Conservation (phyloP, 352 stramenopile genomes). For the Pythium dissimile region DNA sequence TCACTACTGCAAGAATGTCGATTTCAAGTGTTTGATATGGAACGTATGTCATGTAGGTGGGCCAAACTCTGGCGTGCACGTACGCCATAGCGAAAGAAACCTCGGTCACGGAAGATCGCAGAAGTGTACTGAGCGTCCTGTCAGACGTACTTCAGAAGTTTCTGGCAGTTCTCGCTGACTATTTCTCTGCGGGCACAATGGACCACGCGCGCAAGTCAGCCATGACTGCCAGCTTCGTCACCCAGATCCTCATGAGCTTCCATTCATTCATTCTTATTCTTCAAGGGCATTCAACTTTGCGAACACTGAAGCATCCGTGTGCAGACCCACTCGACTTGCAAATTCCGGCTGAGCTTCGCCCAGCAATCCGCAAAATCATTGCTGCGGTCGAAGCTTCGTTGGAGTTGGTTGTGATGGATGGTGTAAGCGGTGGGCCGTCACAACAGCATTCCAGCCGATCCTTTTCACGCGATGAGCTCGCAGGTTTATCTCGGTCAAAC, state of each 20-base stretch:
- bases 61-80: slow-evolving; percentile 11
- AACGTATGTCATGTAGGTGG: slow-evolving; percentile 11
- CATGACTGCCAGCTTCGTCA: slow-evolving; percentile 29
- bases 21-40: background rate
- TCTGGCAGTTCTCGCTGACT: slow-evolving; percentile 44
- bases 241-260: slow-evolving; percentile 32
- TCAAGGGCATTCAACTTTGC: slow-evolving; percentile 40
- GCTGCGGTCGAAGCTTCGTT: slow-evolving; percentile 34
- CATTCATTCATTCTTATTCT: slow-evolving; percentile 67
- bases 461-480: background rate
- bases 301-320: slow-evolving; percentile 41
- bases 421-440: background rate
- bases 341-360: slow-evolving; percentile 53
- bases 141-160: slow-evolving; percentile 27
- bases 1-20: slow-evolving; percentile 18
- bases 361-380: slow-evolving; percentile 50
- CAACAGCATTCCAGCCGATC: background rate
- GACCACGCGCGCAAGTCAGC: slow-evolving; percentile 34
- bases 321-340: slow-evolving; percentile 57
- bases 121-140: background rate
- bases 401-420: slow-evolving; percentile 21
- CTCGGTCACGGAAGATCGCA: background rate
- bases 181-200: slow-evolving; percentile 39
- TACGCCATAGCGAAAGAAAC: slow-evolving; percentile 16
- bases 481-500: background rate